Evolutionary conservation across 129 eudicot genomes (phyloP).

Genomic region (Escallonia herrerae): DNA sequence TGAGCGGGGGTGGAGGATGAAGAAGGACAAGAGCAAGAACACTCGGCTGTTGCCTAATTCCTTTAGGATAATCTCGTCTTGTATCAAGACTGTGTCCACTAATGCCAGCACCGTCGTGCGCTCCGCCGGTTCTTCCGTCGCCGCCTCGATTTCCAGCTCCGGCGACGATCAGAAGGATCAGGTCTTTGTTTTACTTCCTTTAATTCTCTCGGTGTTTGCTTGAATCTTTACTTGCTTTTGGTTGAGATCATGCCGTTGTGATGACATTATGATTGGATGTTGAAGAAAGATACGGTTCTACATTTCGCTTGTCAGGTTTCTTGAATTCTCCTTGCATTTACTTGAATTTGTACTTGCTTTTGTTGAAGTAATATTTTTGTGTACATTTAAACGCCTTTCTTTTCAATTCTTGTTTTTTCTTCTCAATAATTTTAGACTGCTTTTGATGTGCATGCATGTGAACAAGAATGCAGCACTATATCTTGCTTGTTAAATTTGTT

Average conservation of each 20-base stretch:
- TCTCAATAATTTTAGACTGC: no score
- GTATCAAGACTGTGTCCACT: slow-evolving; percentile 63
- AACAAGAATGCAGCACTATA: no score
- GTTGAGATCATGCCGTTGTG: not conserved
- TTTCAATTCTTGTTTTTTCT: no score
- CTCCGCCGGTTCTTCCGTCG: slow-evolving; percentile 57
- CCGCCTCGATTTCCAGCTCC: slow-evolving; percentile 48
- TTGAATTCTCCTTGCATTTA: no score
- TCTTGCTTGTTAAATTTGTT: no score
- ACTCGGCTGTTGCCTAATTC: slow-evolving; percentile 55
- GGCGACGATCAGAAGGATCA: slow-evolving; percentile 62
- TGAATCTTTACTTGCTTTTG: slow-evolving; percentile 1
- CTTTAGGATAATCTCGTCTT: slow-evolving; percentile 56
- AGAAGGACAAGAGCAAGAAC: slow-evolving; percentile 44
- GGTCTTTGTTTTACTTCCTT: slow-evolving; percentile 15
- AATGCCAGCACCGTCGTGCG: slow-evolving; percentile 75
- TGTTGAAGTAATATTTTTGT: not conserved
- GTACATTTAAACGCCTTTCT: no score
- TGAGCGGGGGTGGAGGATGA: slow-evolving; percentile 29
- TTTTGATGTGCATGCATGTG: no score
- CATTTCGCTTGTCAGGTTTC: no score
- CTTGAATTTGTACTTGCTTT: not conserved
- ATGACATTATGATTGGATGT: no score
- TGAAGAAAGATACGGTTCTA: no score
- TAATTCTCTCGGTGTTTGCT: slow-evolving; percentile 2